phyloP scores from a whole-genome alignment of 2,329 filamentous ascomycete genomes.

The Calonectria leucothoes region DNA sequence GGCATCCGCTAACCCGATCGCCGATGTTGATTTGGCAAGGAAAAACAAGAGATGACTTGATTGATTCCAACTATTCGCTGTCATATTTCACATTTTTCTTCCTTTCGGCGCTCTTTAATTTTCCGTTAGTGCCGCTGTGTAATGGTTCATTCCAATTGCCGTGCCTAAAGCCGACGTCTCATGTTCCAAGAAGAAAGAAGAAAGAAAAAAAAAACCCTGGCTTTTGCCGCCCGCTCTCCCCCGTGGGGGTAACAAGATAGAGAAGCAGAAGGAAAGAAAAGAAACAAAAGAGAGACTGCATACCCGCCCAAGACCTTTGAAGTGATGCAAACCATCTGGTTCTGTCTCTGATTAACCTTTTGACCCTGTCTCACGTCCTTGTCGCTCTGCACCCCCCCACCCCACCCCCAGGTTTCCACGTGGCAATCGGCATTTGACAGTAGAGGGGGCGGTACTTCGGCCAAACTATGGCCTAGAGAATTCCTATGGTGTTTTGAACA shows the following conservation, averaged over 20 bases:
- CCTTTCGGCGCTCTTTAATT: not conserved
- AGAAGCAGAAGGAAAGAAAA: not conserved
- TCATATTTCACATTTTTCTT: not conserved
- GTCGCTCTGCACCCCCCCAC: not conserved
- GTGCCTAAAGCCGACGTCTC: not conserved
- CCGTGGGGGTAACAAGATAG: no score
- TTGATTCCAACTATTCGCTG: not conserved
- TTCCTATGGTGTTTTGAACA: not conserved
- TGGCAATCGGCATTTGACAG: conserved; percentile 8
- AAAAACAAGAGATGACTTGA: not conserved
- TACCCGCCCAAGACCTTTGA: not conserved
- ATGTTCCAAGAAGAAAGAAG: not conserved
- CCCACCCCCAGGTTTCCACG: not conserved
- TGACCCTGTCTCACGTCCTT: not conserved
- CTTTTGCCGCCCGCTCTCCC: not conserved
- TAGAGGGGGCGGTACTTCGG: conserved; percentile 8
- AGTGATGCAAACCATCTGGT: not conserved
- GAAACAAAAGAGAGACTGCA: not conserved
- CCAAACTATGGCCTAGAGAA: not conserved
- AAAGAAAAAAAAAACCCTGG: not conserved
- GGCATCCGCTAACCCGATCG: not conserved
- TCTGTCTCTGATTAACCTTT: conserved; percentile 10
- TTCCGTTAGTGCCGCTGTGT: not conserved
- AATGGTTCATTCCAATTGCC: not conserved
- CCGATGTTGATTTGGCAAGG: not conserved